Conservation (phyloP, 257 asterid genomes). For the Jacaranda copaia region DNA sequence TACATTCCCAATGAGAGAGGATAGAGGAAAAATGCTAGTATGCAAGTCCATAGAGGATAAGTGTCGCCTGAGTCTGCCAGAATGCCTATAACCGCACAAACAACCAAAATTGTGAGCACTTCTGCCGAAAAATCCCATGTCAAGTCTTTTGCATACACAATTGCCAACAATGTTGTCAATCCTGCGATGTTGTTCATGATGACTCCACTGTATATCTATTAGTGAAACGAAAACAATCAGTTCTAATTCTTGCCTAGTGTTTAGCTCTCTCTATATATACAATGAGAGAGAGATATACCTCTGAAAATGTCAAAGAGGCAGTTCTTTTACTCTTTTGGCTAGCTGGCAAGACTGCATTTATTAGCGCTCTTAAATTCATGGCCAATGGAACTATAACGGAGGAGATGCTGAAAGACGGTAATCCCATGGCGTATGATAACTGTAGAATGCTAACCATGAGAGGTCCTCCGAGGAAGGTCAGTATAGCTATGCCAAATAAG, state of each 20-base stretch:
- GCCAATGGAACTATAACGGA: constrained; percentile 66
- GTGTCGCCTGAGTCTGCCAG: constrained; percentile 49
- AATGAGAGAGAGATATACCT: constrained; percentile 45
- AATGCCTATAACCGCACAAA: constrained; percentile 41
- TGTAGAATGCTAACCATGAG: constrained; percentile 49
- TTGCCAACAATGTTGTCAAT: constrained; percentile 54
- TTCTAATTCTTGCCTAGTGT: background rate
- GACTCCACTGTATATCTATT: constrained; percentile 64
- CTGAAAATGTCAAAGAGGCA: constrained; percentile 76
- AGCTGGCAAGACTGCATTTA: constrained; percentile 62
- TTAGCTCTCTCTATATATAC: background rate
- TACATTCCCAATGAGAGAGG: constrained; percentile 56
- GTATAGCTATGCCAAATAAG: constrained; percentile 48
- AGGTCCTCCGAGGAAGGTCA: constrained; percentile 64
- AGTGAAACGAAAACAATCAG: background rate
- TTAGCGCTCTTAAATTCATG: constrained; percentile 55
- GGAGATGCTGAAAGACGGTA: constrained; percentile 63
- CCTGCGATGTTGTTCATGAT: constrained; percentile 73
- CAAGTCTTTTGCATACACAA: constrained; percentile 61
- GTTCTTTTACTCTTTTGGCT: constrained; percentile 53
- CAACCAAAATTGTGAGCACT: constrained; percentile 55
- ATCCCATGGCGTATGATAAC: constrained; percentile 49
- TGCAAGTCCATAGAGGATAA: constrained; percentile 63
- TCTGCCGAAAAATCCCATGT: constrained; percentile 73
- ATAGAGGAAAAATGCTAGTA: constrained; percentile 58